Evolutionary conservation across 345 rosid species (phyloP), one percentile per base, ranked within the genome.

Genomic region (Odontarrhena argentea): DNA sequence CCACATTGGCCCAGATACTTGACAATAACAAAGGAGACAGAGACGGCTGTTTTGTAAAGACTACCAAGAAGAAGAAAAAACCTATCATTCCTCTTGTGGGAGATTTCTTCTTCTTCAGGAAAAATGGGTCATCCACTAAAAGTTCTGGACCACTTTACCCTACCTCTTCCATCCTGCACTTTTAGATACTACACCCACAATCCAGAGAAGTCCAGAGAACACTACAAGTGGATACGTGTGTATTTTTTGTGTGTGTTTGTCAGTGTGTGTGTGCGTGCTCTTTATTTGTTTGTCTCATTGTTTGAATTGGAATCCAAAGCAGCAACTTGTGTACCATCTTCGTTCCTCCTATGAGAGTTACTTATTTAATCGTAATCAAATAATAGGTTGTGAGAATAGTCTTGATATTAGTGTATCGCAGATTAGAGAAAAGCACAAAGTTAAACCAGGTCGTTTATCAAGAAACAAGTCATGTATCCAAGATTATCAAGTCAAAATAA

Each of bases 1-100:
- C 80, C 3, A 52, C 80, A 8, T 65, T 89, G 83, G 80, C 89
- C 56, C 81, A 89, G 60, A 89, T 87, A 71, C 71, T 89, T 75
- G 72, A 60, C 6, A 13, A 55, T 53, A 87, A 79, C 49, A 69
- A 79, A 44, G 80, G 76, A 3, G 81, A 80, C 9, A 65, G 58
- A 9, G 65, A 48, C 11, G 73, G 53, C 15, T 51, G 70, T 51
- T 70, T 71, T 44, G 73, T 56, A 1, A 70, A 68, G 9, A 63
- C 47, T 32, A 81, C 58, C 6, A 76, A 70, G 64, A 69, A 45
- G 83, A 88, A 85, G 81, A 83, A 81, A 88, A 92, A 89, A 77
- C 98, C 97, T 18, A 82, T 89, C 0, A 77, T 89, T 70, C 98
- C 97, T 48, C 83, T 87, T 5, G 78, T 87, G 48, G 86, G 87